Percentiles rank a stretch among this genome's conserved stretches.
These are phyloP conservation scores for Sarcodon aspratus DNA, from an alignment of 768 basidiomycete species.

Conservation along the genomic window DNA sequence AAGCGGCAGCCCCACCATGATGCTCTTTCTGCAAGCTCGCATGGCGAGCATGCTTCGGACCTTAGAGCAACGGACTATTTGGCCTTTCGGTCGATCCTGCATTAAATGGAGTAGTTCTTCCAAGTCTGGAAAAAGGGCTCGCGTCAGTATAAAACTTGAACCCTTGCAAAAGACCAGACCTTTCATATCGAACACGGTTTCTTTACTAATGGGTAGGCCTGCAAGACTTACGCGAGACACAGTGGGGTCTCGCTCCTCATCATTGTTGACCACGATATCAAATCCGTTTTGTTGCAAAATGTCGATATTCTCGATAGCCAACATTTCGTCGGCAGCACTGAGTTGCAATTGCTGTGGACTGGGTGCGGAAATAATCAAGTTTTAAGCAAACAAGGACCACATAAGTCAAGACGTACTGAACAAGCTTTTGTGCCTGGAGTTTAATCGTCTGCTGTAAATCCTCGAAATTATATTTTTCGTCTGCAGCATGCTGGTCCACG, in stretches of 20 bases:
- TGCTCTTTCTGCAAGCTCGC: constrained; percentile 90
- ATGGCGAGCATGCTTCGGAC: constrained; percentile 93
- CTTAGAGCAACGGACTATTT: constrained; percentile 88
- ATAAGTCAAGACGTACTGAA: constrained; percentile 42
- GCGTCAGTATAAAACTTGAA: neutral
- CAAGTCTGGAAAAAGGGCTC: constrained; percentile 44
- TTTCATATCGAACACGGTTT: constrained; percentile 80
- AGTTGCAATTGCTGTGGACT: constrained; percentile 75
- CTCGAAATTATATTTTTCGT: constrained; percentile 99
- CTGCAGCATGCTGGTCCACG: constrained; percentile 93
- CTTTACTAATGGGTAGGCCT: constrained; percentile 87
- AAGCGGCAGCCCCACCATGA: constrained; percentile 89
- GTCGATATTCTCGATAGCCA: constrained; percentile 82
- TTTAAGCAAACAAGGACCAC: neutral
- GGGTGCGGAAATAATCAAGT: constrained; percentile 2
- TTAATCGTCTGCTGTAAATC: constrained; percentile 81
- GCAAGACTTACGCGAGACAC: constrained; percentile 47
- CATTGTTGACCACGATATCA: constrained; percentile 54
- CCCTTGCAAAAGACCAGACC: constrained; percentile 32
- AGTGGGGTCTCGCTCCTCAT: constrained; percentile 21
- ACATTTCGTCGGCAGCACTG: constrained; percentile 81
- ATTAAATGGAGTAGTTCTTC: constrained; percentile 88
- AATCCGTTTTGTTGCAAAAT: constrained; percentile 83
- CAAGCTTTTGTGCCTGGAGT: constrained; percentile 77
- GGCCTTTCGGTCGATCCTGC: constrained; percentile 62